These are phyloP conservation scores for Colletotrichum echinochloae DNA, from an alignment of 2,329 filamentous ascomycete genomes.

Conservation along the genomic window DNA sequence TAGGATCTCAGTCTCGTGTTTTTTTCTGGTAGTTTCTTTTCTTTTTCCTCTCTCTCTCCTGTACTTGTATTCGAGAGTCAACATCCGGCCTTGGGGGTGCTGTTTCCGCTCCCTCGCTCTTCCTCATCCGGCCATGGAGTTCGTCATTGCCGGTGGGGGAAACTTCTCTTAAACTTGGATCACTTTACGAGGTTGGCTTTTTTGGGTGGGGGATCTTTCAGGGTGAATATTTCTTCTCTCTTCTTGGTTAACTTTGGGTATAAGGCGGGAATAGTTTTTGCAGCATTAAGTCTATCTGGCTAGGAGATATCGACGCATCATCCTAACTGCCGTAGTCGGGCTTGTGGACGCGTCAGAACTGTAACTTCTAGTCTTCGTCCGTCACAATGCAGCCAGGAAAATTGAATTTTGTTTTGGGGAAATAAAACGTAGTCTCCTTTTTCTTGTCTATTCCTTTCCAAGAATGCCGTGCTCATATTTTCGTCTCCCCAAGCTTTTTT, in stretches of 20 bases:
- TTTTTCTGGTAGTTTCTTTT: constrained; percentile 13
- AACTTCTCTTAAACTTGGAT: not conserved
- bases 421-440: not conserved
- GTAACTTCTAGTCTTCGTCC: constrained; percentile 20
- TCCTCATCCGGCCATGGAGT: not conserved
- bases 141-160: not conserved
- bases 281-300: not conserved
- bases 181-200: not conserved
- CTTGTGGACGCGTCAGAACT: constrained; percentile 16
- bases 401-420: not conserved
- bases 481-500: not conserved
- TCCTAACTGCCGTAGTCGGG: constrained; percentile 29
- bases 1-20: constrained; percentile 23
- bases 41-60: constrained; percentile 10
- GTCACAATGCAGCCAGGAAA: constrained; percentile 9
- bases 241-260: not conserved
- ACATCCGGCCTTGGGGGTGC: constrained; percentile 7
- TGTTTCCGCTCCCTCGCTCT: not conserved
- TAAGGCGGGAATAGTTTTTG: not conserved
- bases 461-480: constrained; percentile 3
- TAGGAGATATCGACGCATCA: not conserved
- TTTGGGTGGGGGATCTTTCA: not conserved
- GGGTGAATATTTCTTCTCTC: not conserved
- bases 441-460: not conserved
- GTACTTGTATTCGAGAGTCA: constrained; percentile 17